Base-by-base conservation (phyloP, 805 yeast genomes). In the Ogataea polymorpha region DNA sequence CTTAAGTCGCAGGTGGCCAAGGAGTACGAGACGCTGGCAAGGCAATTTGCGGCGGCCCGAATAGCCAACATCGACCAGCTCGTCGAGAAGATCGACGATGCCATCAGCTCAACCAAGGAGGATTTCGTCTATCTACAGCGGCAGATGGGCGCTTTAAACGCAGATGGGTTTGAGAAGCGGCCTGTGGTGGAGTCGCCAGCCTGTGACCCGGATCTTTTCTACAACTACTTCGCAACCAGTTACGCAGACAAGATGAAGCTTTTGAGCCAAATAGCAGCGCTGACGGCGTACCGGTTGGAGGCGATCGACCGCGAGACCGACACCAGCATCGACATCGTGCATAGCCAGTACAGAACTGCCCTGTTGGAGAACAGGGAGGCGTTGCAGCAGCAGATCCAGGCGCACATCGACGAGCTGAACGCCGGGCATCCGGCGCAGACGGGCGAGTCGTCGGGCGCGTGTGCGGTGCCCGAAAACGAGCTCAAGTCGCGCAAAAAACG, bases 21-120 rank as follows among this genome's bases (percentile, higher is more conserved):
- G 5, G 66, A 65, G 38, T 67, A 65, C 50, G 57, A 55, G 27
- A 44, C 47, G 2, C 43, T 67, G 3, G 51, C 68, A 2, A 49
- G 45, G 23, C 54, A 55, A 14, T 65, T 67, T 34, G 49, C 61
- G 10, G 39, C 42, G 12, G 51, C 66, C 3, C 48, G 68, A 32
- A 35, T 62, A 2, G 23, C 54, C 1, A 52, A 67, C 28, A 56
- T 65, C 2, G 68, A 65, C 37, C 52, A 65, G 13, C 45, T 62
- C 43, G 48, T 66, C 5, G 29, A 53, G n/a, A 49, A 54, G 23
- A 59, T 67, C 17, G 70, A 66, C 28, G 50, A 54, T 14, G 28
- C 57, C 0, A 59, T 64, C n/a, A 39, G 42, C 4, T 39, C 51
- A 6, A 43, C 62, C 11, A 53, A 48, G 26, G 43, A 42, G 9